Percentiles rank a stretch among this genome's conserved stretches.
phyloP scores from a whole-genome alignment of 257 asterid genomes.

The Misopates orontium region DNA sequence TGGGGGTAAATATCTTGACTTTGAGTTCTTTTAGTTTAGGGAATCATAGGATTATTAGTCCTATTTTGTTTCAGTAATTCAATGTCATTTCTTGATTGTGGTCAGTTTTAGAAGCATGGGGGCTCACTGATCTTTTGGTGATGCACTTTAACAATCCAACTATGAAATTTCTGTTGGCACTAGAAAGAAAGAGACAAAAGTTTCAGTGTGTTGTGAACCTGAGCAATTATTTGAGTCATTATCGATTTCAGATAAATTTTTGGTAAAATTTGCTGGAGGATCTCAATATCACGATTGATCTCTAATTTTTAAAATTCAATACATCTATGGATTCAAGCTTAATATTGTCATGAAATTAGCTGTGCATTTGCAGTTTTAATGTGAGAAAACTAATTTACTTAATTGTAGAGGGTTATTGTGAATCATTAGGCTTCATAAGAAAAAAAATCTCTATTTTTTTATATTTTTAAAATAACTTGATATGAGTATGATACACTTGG shows the following conservation, averaged over 20 bases:
- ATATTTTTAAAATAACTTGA: too few relatives aligned
- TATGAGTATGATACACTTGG: too few relatives aligned
- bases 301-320: too few relatives aligned
- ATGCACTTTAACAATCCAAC: constrained; percentile 3
- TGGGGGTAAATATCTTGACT: constrained; percentile 83
- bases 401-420: too few relatives aligned
- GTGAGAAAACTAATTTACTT: too few relatives aligned
- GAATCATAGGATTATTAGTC: constrained; percentile 21
- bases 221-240: constrained; percentile 20
- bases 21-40: constrained; percentile 74
- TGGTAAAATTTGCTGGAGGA: background rate
- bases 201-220: constrained; percentile 26
- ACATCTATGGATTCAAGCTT: too few relatives aligned
- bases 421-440: too few relatives aligned
- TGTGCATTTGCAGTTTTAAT: too few relatives aligned
- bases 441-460: too few relatives aligned
- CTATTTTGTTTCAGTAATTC: constrained; percentile 23
- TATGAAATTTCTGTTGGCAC: constrained; percentile 6
- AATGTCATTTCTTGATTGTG: constrained; percentile 16
- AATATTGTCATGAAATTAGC: too few relatives aligned
- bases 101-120: constrained; percentile 8
- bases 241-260: constrained; percentile 19
- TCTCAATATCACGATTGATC: too few relatives aligned
- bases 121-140: constrained; percentile 3
- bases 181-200: constrained; percentile 4